These are phyloP conservation scores for Fagus sylvatica DNA, from an alignment of 306 rosid genomes.

Conservation along the genomic window DNA sequence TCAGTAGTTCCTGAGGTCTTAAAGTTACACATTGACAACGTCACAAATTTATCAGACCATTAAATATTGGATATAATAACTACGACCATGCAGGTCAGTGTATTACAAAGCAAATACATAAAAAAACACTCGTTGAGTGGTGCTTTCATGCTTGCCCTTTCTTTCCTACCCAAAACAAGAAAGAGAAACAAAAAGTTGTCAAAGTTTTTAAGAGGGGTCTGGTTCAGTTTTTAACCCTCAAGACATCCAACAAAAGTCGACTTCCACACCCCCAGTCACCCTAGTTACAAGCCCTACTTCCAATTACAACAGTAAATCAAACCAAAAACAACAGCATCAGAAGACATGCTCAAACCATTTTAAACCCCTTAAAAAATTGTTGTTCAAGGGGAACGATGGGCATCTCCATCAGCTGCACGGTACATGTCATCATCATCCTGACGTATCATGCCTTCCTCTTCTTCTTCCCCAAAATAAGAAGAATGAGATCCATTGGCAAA, in stretches of 20 bases:
- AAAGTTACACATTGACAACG: background rate
- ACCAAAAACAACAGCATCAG: background rate
- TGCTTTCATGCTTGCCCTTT: slow-evolving; percentile 12
- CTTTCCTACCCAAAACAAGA: slow-evolving; percentile 12
- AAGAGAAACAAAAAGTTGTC: background rate
- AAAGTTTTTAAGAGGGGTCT: background rate
- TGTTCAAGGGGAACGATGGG: background rate
- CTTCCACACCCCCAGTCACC: slow-evolving; percentile 32
- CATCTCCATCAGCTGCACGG: slow-evolving; percentile 18
- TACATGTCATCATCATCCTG: slow-evolving; percentile 36
- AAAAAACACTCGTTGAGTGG: slow-evolving; percentile 6
- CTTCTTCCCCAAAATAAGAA: slow-evolving; percentile 56
- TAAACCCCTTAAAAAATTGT: background rate
- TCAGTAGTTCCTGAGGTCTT: background rate
- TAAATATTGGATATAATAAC: background rate
- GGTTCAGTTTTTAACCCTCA: slow-evolving; percentile 17
- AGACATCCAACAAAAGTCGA: slow-evolving; percentile 31
- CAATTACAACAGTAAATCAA: slow-evolving; percentile 29
- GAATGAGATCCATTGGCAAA: slow-evolving; percentile 31
- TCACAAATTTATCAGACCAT: background rate
- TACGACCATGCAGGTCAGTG: slow-evolving; percentile 12
- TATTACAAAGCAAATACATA: slow-evolving; percentile 26
- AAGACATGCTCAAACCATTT: background rate
- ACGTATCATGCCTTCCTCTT: slow-evolving; percentile 72
- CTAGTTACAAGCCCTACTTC: slow-evolving; percentile 32